phyloP scores from a whole-genome alignment of 129 eudicot species.

The Tagetes erecta region DNA sequence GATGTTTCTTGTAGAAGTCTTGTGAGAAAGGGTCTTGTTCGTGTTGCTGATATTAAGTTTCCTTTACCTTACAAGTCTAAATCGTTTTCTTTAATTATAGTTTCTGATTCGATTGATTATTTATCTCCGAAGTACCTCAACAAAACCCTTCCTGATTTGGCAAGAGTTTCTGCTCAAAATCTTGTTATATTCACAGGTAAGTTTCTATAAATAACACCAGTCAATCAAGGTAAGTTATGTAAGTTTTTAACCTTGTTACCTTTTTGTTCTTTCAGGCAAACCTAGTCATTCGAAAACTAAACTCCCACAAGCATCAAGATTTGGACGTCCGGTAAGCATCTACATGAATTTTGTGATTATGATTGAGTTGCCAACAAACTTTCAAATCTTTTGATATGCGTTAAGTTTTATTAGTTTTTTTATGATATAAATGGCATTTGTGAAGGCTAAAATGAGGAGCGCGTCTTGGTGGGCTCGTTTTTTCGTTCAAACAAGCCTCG shows the following conservation, averaged over 20 bases:
- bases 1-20: slow-evolving; percentile 61
- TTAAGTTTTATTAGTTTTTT: neutral
- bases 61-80: slow-evolving; percentile 68
- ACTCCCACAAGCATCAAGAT: slow-evolving; percentile 62
- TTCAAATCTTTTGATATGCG: neutral
- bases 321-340: slow-evolving; percentile 74
- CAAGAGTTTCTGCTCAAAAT: slow-evolving; percentile 71
- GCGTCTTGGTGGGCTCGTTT: slow-evolving; percentile 81
- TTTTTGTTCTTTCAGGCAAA: slow-evolving; percentile 41
- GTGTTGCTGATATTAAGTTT: slow-evolving; percentile 79
- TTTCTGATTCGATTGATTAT: slow-evolving; percentile 78
- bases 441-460: slow-evolving; percentile 80
- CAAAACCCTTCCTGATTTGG: slow-evolving; percentile 81
- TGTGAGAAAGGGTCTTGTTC: slow-evolving; percentile 71
- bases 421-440: neutral
- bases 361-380: neutral
- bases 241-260: neutral
- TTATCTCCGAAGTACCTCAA: slow-evolving; percentile 72
- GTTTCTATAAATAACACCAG: neutral
- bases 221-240: neutral
- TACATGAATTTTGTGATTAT: neutral
- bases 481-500: slow-evolving; percentile 69
- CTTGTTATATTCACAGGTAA: slow-evolving; percentile 78
- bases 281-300: slow-evolving; percentile 62
- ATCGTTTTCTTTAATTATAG: slow-evolving; percentile 70